Evolutionary conservation across 2,329 filamentous ascomycete species (phyloP), one percentile per base, ranked within the genome.

Genomic region (Scedosporium aurantiacum): DNA sequence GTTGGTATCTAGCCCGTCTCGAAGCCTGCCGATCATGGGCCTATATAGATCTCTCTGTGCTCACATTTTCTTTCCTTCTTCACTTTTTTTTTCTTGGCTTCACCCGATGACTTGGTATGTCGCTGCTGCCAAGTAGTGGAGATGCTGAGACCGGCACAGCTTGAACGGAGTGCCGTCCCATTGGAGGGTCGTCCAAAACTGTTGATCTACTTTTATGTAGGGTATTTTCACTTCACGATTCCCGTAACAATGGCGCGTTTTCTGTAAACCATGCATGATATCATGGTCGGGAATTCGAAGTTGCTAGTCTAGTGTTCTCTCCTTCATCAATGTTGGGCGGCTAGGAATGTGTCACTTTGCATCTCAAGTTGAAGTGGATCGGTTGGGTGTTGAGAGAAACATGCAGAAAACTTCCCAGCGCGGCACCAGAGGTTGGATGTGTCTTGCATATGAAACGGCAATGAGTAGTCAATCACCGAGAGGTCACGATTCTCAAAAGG

Each of bases 91-190:
- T 54, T 23, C 7, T 27, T 28, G 7, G 3, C n/a, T 21, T 16
- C 12, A 23, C 6, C 2, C 8, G 3, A 21, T 54, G 12, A 23
- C 43, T 54, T 21, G 8, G 50, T 18, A 5, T 27, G 23, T 23
- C 50, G 21, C 23, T 54, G 23, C 50, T 54, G 8, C 50, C 23
- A 7, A 54, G 50, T 23, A 10, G 43, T 21, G 16, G 43, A 54
- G 50, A 27, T 54, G 23, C 7, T 12, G 18, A 54, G 50, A 37
- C 32, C 50, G 12, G 50, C 23, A 14, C 10, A 54, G 12, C 23
- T 47, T 25, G 64, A 68, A 70, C 68, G 69, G 70, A 67, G 66
- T 67, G 66, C 58, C 55, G 63, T 66, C 63, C 64, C 41, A 72
- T 72, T 71, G 64, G 64, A 32, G 47, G 37, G 18, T 18, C 32